Base-by-base conservation (phyloP, 2,329 filamentous ascomycete genomes). In the Seiridium cupressi region DNA sequence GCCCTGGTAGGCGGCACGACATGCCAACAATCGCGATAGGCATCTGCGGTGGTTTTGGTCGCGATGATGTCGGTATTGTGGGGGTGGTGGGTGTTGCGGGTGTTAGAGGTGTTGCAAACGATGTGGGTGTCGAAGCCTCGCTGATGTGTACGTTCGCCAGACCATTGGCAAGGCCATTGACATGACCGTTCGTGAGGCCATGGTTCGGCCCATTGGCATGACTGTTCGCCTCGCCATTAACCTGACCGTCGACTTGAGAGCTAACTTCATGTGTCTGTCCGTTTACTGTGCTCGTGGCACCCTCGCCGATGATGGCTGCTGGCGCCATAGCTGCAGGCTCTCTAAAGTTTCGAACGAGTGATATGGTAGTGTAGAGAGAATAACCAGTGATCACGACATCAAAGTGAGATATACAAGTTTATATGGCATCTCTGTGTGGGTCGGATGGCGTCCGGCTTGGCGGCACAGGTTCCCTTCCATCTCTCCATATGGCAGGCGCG, bases 11-110 rank as follows among this genome's bases (percentile, higher is more conserved):
- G 32, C 79, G 78, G 63, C 78, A 81, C 3, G 77, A 74, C 73
- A 82, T 79, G 63, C 79, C 79, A 18, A 81, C 72, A 32, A 82
- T 76, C 67, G 79, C 79, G 44, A 82, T 73, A 47, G 78, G 78
- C 65, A 75, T 72, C 49, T n/a, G 68, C 62, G 59, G 68, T 72
- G 18, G 67, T 64, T 51, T 68, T 64, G 58, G 67, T 62, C 51
- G 51, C 10, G 51, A 55, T 38, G 51, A 55, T 34, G 40, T 63
- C 55, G 3, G 67, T 64, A 18, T 65, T 35, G 31, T 65, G 5
- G 49, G 49, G 34, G 32, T 53, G 34, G 34, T 53, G 34, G 49
- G 49, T 36, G 49, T 53, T 18, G 32, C 32, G 4, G 49, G 49
- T 58, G 62, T 69, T 64, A 36, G 65, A 64, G 53, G 61, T 66